These are phyloP conservation scores for Cladosporium sp. DNA, from an alignment of 2,329 filamentous ascomycete species.

Conservation along the genomic window DNA sequence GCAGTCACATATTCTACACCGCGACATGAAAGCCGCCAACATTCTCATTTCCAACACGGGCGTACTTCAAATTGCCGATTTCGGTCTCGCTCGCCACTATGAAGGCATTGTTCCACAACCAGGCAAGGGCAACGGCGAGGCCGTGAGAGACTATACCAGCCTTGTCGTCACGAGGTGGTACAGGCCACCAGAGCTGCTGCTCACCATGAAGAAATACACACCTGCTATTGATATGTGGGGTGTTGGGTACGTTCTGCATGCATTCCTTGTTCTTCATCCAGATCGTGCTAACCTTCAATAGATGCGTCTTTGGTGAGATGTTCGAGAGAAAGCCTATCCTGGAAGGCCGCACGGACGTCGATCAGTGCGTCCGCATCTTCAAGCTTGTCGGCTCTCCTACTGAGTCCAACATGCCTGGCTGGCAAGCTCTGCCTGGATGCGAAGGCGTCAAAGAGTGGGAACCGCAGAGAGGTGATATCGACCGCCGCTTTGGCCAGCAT, in stretches of 20 bases:
- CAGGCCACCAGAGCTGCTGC: constrained; percentile 82
- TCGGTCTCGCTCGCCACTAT: constrained; percentile 89
- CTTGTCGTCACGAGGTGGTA: constrained; percentile 97
- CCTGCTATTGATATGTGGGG: constrained; percentile 98
- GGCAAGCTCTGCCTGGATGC: constrained; percentile 74
- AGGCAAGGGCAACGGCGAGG: constrained; percentile 76
- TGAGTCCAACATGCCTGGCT: constrained; percentile 89
- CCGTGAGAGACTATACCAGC: constrained; percentile 87
- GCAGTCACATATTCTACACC: constrained; percentile 71
- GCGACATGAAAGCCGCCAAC: constrained; percentile 99
- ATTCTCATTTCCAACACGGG: constrained; percentile 92
- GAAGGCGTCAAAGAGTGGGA: constrained; percentile 64
- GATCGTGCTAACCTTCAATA: constrained; percentile 41
- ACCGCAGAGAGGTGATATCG: constrained; percentile 60
- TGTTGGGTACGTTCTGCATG: constrained; percentile 61
- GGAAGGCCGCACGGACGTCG: constrained; percentile 77
- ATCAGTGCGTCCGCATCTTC: constrained; percentile 92
- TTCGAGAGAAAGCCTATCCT: constrained; percentile 89
- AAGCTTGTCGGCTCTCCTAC: constrained; percentile 85
- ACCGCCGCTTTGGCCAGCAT: constrained; percentile 59
- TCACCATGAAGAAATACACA: constrained; percentile 88
- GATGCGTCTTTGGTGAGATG: constrained; percentile 96
- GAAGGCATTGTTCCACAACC: constrained; percentile 74
- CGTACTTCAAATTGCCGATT: constrained; percentile 93
- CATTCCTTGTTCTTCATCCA: background rate